Evolutionary conservation across 768 basidiomycete species (phyloP).

Genomic region (Termitomyces sp.): DNA sequence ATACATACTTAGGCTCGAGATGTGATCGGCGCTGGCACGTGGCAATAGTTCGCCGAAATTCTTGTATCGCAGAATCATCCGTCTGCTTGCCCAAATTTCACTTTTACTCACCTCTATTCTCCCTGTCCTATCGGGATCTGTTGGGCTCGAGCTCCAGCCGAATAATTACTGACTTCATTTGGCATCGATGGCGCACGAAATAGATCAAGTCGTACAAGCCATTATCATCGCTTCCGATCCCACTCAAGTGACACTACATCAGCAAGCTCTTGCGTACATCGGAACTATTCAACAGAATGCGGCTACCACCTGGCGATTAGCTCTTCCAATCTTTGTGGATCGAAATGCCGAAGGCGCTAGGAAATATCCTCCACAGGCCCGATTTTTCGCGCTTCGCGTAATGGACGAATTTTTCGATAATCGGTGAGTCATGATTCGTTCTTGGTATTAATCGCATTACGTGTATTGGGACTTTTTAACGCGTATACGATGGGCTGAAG

Average conservation of each 20-base stretch:
- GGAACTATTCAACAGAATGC: constrained; percentile 74
- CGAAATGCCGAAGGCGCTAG: constrained; percentile 54
- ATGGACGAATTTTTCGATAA: constrained; percentile 81
- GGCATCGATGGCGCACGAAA: constrained; percentile 64
- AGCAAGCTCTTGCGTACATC: constrained; percentile 84
- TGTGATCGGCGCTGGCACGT: constrained; percentile 17
- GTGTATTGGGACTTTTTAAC: neutral
- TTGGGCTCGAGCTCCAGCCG: neutral
- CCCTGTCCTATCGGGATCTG: neutral
- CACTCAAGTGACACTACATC: constrained; percentile 65
- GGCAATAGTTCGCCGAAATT: constrained; percentile 15
- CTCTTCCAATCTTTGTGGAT: constrained; percentile 71
- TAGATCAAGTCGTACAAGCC: constrained; percentile 77
- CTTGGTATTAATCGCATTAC: constrained; percentile 6
- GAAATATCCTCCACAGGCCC: constrained; percentile 67
- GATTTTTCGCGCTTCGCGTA: constrained; percentile 79
- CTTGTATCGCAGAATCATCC: constrained; percentile 17
- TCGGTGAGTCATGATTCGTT: constrained; percentile 48
- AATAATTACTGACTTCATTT: neutral
- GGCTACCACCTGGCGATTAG: constrained; percentile 75
- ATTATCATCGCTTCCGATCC: constrained; percentile 88
- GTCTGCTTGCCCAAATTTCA: constrained; percentile 10
- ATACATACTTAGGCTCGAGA: neutral
- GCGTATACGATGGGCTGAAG: neutral
- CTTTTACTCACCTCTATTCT: constrained; percentile 14